Conservation (phyloP, 352 stramenopile genomes). For the Thalassiosira livingstoniorum region DNA sequence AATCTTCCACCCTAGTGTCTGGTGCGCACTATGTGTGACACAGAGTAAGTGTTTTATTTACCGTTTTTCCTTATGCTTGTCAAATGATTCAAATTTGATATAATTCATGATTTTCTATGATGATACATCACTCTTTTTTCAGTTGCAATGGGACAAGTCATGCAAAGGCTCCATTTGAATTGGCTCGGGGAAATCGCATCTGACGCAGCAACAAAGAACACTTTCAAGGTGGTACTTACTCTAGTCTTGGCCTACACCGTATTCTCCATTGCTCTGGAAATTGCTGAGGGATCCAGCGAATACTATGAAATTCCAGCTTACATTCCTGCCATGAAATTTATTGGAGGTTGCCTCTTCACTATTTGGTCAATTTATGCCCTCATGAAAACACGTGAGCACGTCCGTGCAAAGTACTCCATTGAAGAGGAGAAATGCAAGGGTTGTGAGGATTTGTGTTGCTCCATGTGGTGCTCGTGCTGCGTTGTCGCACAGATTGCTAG, state of each 20-base stretch:
- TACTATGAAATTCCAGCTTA: slow-evolving; percentile 63
- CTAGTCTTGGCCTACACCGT: slow-evolving; percentile 71
- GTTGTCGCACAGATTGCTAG: slow-evolving; percentile 77
- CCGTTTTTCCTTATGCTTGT: background rate
- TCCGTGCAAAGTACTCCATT: slow-evolving; percentile 81
- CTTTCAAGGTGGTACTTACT: slow-evolving; percentile 77
- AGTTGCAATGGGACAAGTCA: slow-evolving; percentile 82
- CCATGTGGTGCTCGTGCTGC: slow-evolving; percentile 79
- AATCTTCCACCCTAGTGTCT: slow-evolving; percentile 71
- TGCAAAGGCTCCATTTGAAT: slow-evolving; percentile 81
- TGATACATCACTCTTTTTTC: too few species aligned
- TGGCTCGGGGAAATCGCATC: slow-evolving; percentile 75
- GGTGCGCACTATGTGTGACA: slow-evolving; percentile 75
- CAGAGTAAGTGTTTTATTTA: slow-evolving; percentile 59
- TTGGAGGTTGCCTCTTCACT: slow-evolving; percentile 68
- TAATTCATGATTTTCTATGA: too few species aligned
- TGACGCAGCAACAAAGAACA: slow-evolving; percentile 64
- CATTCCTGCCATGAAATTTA: slow-evolving; percentile 61
- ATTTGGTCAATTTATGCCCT: slow-evolving; percentile 80
- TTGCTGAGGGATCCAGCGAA: slow-evolving; percentile 44
- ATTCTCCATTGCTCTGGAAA: slow-evolving; percentile 68
- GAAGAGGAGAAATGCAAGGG: slow-evolving; percentile 70
- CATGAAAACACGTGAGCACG: slow-evolving; percentile 58
- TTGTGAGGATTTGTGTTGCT: slow-evolving; percentile 82
- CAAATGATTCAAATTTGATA: too few species aligned